Conservation (phyloP, 768 basidiomycete species). For the Clathrus columnatus region DNA sequence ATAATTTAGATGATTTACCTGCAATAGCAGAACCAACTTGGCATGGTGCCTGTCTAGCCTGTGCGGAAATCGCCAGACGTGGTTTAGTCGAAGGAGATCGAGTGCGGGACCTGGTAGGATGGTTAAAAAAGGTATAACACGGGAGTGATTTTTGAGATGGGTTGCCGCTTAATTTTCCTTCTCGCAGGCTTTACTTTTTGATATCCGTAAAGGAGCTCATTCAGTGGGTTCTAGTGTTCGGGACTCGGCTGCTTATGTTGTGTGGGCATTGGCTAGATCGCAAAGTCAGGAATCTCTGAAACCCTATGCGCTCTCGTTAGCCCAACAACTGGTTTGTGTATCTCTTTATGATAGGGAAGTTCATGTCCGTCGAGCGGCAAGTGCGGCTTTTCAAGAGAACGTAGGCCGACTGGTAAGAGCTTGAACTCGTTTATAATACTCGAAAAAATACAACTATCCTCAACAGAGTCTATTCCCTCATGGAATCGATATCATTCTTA, state of each 20-base stretch:
- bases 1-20: constrained; percentile 57
- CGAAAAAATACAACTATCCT: background rate
- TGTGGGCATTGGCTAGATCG: constrained; percentile 89
- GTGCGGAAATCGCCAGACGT: constrained; percentile 86
- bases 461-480: constrained; percentile 78
- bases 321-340: constrained; percentile 64
- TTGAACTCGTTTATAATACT: constrained; percentile 2
- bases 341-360: constrained; percentile 90
- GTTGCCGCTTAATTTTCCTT: background rate
- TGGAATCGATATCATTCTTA: constrained; percentile 86
- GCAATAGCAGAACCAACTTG: constrained; percentile 79
- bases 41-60: constrained; percentile 91
- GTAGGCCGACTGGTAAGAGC: constrained; percentile 81
- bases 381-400: constrained; percentile 95
- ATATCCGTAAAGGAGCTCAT: constrained; percentile 84
- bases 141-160: background rate
- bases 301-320: constrained; percentile 56
- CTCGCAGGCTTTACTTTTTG: constrained; percentile 78
- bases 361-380: constrained; percentile 89
- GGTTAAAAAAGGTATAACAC: constrained; percentile 65
- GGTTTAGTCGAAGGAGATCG: constrained; percentile 54
- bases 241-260: constrained; percentile 87
- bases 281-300: constrained; percentile 49
- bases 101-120: constrained; percentile 58
- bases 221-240: constrained; percentile 92